These are phyloP conservation scores for Claviceps capensis DNA, from an alignment of 2,329 filamentous ascomycete species.

Conservation along the genomic window DNA sequence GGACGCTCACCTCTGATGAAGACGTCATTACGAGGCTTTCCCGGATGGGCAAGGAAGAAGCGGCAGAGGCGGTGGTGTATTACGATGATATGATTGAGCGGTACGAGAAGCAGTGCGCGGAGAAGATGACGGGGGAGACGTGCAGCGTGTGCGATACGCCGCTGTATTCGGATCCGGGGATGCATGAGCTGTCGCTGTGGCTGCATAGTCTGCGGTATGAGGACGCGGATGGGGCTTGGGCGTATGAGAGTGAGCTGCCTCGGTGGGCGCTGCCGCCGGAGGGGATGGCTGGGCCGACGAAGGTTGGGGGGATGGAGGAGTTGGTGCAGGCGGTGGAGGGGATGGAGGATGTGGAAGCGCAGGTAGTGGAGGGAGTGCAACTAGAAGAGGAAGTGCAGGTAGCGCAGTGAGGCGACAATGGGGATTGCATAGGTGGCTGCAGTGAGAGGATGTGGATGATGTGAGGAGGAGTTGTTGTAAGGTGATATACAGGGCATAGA, in stretches of 20 bases:
- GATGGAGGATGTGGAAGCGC: no score
- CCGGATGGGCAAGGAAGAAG: conserved; percentile 87
- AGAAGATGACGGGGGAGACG: conserved; percentile 77
- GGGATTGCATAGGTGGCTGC: no score
- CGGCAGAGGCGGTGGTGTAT: conserved; percentile 81
- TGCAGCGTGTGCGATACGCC: conserved; percentile 77
- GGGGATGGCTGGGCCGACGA: conserved; percentile 56
- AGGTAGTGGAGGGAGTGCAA: not conserved
- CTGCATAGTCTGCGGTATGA: conserved; percentile 86
- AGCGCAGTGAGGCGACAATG: not conserved
- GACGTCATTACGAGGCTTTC: conserved; percentile 77
- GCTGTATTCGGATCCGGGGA: conserved; percentile 82
- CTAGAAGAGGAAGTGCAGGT: not conserved
- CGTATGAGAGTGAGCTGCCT: conserved; percentile 73
- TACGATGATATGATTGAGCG: conserved; percentile 86
- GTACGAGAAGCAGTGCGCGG: conserved; percentile 81
- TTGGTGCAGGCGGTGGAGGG: conserved; percentile 36
- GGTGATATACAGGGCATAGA: no score
- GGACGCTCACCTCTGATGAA: conserved; percentile 61
- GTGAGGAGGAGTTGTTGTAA: no score
- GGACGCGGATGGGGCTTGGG: conserved; percentile 70
- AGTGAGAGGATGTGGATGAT: not conserved
- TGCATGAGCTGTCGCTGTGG: conserved; percentile 84
- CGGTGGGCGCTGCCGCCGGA: conserved; percentile 74
- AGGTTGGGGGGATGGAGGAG: conserved; percentile 48